Percentiles rank a stretch among this genome's conserved stretches.
Evolutionary conservation across 148 eudicot genomes (phyloP).

Genomic region (Euryodendron excelsum): DNA sequence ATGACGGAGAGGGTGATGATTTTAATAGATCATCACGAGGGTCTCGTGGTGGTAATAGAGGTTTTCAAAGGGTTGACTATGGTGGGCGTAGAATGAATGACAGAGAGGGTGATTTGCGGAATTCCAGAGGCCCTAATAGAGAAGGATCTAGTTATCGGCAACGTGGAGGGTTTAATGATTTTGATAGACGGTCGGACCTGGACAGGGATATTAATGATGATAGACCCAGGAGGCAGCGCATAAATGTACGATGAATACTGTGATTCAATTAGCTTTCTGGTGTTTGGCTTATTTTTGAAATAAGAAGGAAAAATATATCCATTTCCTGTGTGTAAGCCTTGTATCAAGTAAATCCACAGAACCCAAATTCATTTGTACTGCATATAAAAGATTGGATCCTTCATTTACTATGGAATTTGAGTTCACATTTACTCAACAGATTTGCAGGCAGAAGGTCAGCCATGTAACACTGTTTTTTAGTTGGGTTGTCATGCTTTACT

Average conservation of each 20-base stretch:
- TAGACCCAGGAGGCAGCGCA: constrained; percentile 42
- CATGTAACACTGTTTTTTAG: neutral
- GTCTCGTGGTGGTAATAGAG: constrained; percentile 18
- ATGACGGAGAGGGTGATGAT: constrained; percentile 15
- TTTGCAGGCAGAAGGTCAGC: neutral
- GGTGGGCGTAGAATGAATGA: constrained; percentile 14
- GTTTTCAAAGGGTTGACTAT: constrained; percentile 2
- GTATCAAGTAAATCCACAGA: neutral
- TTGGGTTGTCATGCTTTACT: neutral
- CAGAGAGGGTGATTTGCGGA: constrained; percentile 17
- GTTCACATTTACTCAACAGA: neutral
- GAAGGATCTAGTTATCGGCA: constrained; percentile 35
- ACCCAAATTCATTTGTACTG: neutral
- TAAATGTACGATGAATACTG: constrained; percentile 49
- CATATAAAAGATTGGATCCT: neutral
- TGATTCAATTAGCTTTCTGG: constrained; percentile 4
- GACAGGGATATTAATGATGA: constrained; percentile 38
- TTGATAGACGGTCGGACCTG: constrained; percentile 26
- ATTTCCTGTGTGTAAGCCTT: neutral
- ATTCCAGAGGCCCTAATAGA: constrained; percentile 19
- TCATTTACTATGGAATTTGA: neutral
- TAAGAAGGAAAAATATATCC: neutral
- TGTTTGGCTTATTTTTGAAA: neutral
- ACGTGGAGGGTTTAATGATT: constrained; percentile 29
- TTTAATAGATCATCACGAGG: constrained; percentile 35